A percentile compares a stretch with the other conserved stretches of the same genome.
Conservation (phyloP, 2,329 filamentous ascomycete species). For the Aspergillus spinulosporus region DNA sequence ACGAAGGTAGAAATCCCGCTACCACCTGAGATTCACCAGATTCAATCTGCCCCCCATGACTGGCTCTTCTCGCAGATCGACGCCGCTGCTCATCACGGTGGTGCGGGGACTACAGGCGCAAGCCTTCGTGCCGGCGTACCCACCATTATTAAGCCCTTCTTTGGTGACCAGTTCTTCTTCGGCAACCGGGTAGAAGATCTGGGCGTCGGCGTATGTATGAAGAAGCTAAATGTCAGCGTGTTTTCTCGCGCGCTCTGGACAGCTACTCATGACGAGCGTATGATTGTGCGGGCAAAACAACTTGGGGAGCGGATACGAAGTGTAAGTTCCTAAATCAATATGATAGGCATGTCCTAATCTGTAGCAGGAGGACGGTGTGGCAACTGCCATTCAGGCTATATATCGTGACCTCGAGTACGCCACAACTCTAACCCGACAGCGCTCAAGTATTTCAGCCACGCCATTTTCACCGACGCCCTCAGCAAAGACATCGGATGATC, state of each 20-base stretch:
- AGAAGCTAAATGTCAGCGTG: slow-evolving; percentile 81
- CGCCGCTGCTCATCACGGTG: slow-evolving; percentile 90
- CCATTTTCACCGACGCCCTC: slow-evolving; percentile 37
- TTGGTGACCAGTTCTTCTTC: slow-evolving; percentile 97
- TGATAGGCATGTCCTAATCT: slow-evolving; percentile 24
- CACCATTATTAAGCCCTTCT: slow-evolving; percentile 94
- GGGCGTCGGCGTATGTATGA: slow-evolving; percentile 85
- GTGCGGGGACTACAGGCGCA: slow-evolving; percentile 90
- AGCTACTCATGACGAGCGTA: slow-evolving; percentile 82
- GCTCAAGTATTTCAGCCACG: slow-evolving; percentile 37
- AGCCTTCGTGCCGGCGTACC: slow-evolving; percentile 87
- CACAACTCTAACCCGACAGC: slow-evolving; percentile 73
- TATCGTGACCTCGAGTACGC: slow-evolving; percentile 96
- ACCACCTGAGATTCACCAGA: slow-evolving; percentile 79
- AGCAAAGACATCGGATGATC: slow-evolving; percentile 40
- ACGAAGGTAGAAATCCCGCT: slow-evolving; percentile 66
- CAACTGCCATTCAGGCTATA: slow-evolving; percentile 83
- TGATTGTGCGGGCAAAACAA: slow-evolving; percentile 81
- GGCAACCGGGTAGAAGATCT: slow-evolving; percentile 86
- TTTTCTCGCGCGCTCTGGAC: slow-evolving; percentile 89
- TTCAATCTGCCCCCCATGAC: slow-evolving; percentile 89
- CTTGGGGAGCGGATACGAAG: slow-evolving; percentile 84
- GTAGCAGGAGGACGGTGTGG: slow-evolving; percentile 80
- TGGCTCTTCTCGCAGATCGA: slow-evolving; percentile 96
- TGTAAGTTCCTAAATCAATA: slow-evolving; percentile 54